Conservation (phyloP, 2,329 filamentous ascomycete species). For the Ramularia endophylla region DNA sequence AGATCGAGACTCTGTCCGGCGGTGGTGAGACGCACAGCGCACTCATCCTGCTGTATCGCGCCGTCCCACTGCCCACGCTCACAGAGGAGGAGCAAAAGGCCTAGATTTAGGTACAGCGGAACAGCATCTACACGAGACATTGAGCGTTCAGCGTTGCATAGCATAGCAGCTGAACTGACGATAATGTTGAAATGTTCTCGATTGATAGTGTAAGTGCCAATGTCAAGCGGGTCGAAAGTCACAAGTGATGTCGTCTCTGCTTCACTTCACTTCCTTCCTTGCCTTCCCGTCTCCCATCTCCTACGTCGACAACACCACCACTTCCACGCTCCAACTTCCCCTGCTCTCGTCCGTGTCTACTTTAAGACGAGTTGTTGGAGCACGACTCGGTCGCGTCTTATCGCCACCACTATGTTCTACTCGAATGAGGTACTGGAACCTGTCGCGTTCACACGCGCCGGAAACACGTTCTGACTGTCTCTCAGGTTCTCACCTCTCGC, state of each 20-base stretch:
- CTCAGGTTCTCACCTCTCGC: slow-evolving; percentile 67
- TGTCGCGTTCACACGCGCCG: background rate
- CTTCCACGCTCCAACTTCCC: background rate
- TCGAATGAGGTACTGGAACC: slow-evolving; percentile 73
- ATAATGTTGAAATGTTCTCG: too few relatives aligned
- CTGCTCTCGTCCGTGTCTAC: background rate
- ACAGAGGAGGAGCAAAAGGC: slow-evolving; percentile 9
- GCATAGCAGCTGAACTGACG: too few relatives aligned
- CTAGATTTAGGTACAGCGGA: too few relatives aligned
- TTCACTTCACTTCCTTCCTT: background rate
- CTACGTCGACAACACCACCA: background rate
- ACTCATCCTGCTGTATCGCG: slow-evolving; percentile 71
- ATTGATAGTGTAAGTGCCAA: too few relatives aligned
- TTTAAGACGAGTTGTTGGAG: too few relatives aligned
- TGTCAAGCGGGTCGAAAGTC: too few relatives aligned
- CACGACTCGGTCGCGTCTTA: background rate
- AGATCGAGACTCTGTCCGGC: slow-evolving; percentile 83
- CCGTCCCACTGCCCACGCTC: slow-evolving; percentile 57
- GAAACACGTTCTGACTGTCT: slow-evolving; percentile 8
- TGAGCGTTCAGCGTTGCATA: too few relatives aligned
- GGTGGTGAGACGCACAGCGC: slow-evolving; percentile 78
- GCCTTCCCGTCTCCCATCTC: background rate
- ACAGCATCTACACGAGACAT: too few relatives aligned
- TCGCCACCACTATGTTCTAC: slow-evolving; percentile 68
- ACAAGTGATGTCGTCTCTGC: background rate